A percentile compares a stretch with the other conserved stretches of the same genome.
These are phyloP conservation scores for Fusarium sambucinum DNA, from an alignment of 2,329 filamentous ascomycete genomes.

Conservation along the genomic window DNA sequence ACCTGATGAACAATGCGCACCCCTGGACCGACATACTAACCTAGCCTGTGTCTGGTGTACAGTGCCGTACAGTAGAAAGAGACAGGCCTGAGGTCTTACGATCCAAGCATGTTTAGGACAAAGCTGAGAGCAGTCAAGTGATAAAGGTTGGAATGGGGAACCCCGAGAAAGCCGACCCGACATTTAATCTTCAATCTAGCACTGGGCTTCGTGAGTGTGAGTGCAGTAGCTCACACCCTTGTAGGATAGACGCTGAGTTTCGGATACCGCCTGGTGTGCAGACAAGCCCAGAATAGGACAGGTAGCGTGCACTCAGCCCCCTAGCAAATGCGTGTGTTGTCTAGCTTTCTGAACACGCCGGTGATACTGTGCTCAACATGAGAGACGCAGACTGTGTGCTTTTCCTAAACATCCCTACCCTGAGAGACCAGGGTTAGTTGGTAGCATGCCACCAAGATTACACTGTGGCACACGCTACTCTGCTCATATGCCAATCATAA, in stretches of 20 bases:
- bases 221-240: constrained; percentile 24
- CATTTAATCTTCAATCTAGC: constrained; percentile 16
- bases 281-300: constrained; percentile 23
- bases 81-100: constrained; percentile 35
- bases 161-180: constrained; percentile 39
- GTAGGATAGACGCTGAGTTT: constrained; percentile 40
- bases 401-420: constrained; percentile 33
- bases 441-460: constrained; percentile 50
- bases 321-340: constrained; percentile 41
- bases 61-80: constrained; percentile 7
- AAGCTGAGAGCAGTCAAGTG: constrained; percentile 44
- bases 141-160: constrained; percentile 45
- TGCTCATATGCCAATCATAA: constrained; percentile 49
- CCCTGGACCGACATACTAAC: constrained; percentile 26
- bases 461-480: constrained; percentile 47
- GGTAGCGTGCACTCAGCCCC: constrained; percentile 36
- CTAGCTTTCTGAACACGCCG: constrained; percentile 31
- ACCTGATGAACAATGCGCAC: constrained; percentile 40
- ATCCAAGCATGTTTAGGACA: constrained; percentile 33
- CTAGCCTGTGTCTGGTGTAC: background rate
- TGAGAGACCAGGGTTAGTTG: constrained; percentile 30
- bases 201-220: constrained; percentile 42
- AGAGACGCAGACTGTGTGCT: constrained; percentile 44
- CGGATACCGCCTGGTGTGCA: constrained; percentile 34
- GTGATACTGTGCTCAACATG: constrained; percentile 35